Base-by-base conservation (phyloP, 805 yeast genomes). In the Barnettozyma siamensis region DNA sequence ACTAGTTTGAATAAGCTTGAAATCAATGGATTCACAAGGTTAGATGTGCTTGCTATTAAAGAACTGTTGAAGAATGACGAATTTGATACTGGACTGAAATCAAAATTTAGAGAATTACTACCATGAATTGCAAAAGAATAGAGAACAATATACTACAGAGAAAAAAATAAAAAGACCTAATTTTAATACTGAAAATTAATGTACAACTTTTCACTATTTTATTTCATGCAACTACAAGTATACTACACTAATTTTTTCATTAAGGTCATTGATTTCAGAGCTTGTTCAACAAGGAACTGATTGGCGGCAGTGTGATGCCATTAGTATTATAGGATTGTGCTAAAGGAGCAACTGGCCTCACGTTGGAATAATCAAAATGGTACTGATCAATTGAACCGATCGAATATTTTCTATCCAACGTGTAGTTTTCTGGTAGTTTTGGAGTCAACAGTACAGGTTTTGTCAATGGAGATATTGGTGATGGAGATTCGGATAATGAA, bases 21-120 rank as follows among this genome's bases (percentile, higher is more conserved):
- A 5, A 51, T 72, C 10, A 69, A 72, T 43, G 78, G 75, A 1
- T 55, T 72, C 12, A 64, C 69, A 0, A 53, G 55, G 31, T 56
- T 60, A 29, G 72, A 67, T 46, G 35, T 59, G 2, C 37, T 43
- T 4, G 43, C 50, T 7, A 50, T 53, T 10, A 45, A 48, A 5
- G 21, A 40, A 15, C 29, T 53, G 15, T 16, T 50, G 37, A 38
- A 38, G 5, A 50, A 46, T 31, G 41, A 43, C 2, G 49, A 46
- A 23, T 45, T 54, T 9, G 44, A 45, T 15, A 49, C 45, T 7
- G 19, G 31, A 1, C 10, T 52, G 6, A 48, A 52, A 31, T 21
- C 42, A 13, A 26, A 41, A 12, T 49, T 49, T 17, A 3, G 29
- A 23, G 17, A 35, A 7, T 21, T 12, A 18, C 18, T 33, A 11